A percentile compares a stretch with the other conserved stretches of the same genome.
Evolutionary conservation across 225 moss, liverwort and hornwort species (phyloP).

Genomic region (Bryum argenteum): DNA sequence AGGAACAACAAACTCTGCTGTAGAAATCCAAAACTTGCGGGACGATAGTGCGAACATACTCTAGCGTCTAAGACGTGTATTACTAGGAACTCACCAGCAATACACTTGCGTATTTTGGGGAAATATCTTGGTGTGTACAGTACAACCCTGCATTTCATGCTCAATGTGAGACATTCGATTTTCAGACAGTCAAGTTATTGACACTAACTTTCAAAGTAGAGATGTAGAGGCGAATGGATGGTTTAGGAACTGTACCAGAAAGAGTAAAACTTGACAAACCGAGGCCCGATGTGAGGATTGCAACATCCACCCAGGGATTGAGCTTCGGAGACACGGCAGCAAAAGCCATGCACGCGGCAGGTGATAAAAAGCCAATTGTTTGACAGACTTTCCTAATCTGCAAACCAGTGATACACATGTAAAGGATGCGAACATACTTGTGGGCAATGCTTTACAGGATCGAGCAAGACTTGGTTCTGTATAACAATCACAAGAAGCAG

Average conservation of each 20-base stretch:
- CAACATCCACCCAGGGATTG: slow-evolving; percentile 71
- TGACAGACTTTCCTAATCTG: slow-evolving; percentile 97
- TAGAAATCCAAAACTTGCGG: background rate
- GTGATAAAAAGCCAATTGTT: slow-evolving; percentile 83
- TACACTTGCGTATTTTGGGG: slow-evolving; percentile 85
- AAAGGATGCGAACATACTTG: background rate
- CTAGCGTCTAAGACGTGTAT: background rate
- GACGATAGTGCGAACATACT: slow-evolving; percentile 1
- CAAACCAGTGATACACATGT: background rate
- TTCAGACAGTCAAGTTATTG: background rate
- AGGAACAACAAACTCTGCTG: slow-evolving; percentile 8
- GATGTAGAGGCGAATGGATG: background rate
- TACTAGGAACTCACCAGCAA: slow-evolving; percentile 63
- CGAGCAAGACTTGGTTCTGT: background rate
- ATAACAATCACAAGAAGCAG: background rate
- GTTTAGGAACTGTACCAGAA: slow-evolving; percentile 60
- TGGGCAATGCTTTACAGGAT: background rate
- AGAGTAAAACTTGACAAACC: slow-evolving; percentile 88
- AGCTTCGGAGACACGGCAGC: slow-evolving; percentile 61
- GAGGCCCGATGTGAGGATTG: slow-evolving; percentile 71
- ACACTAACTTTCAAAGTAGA: background rate
- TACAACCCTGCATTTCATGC: slow-evolving; percentile 70
- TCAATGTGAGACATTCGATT: slow-evolving; percentile 4
- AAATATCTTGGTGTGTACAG: slow-evolving; percentile 98
- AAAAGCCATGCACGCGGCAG: slow-evolving; percentile 83